Evolutionary conservation across 768 basidiomycete genomes (phyloP), one percentile per base, ranked within the genome.

Genomic region (Serendipita sp.): DNA sequence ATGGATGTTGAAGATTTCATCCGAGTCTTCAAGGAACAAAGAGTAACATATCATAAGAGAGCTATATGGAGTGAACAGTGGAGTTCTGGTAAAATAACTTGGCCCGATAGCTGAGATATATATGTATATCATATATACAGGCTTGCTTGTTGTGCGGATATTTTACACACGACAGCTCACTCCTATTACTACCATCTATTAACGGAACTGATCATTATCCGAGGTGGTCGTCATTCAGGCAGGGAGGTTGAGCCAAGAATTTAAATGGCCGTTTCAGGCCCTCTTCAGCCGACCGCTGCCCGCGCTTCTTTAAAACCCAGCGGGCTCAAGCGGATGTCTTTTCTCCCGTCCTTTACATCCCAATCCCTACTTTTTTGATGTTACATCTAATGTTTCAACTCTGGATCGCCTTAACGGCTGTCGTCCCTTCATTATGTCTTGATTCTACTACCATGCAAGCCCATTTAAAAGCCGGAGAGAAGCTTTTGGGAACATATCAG

Each of bases 41-140:
- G 95, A 67, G 94, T 91, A 75, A 79, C 80, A n/a, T 97, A 92
- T 73, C 94, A 98, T 73, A 96, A 95, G 74, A 79, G 94, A 16
- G 85, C 84, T 1, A 85, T 95, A 71, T 96, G 91, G 88, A 83
- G 84, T 16, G 88, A 92, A 71, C 78, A 86, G 68, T 97, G 94
- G 91, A 77, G 83, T 0, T 79, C 81, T 37, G 90, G 89, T 1
- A 85, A 91, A 68, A 91, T 97, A 4, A 78, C 80, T 33, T 96
- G 93, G 92, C 78, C 84, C 67, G 88, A 91, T 62, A 73, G 75
- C 65, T 72, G 64, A 60, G n/a, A 52, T 23, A 23, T 23, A 23
- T 23, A 15, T 27, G 15, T 58, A 15, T 33, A 29, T 27, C 29
- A n/a, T 58, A 27, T 27, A 58, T 18, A 45, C 18, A 18, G 18